Evolutionary conservation across 768 basidiomycete species (phyloP).

Genomic region (Clitopilus hobsonii): DNA sequence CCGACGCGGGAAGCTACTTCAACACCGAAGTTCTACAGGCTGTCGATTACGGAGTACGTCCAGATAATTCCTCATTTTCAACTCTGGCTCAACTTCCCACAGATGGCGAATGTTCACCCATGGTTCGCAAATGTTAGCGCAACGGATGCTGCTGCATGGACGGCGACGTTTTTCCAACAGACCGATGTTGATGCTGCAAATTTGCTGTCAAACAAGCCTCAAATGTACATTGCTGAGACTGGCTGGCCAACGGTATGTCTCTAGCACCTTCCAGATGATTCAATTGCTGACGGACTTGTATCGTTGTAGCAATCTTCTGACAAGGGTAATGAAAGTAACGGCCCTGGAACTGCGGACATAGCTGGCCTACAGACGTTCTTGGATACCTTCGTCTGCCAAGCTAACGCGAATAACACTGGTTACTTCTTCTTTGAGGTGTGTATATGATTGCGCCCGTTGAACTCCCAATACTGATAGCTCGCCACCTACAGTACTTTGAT

Average conservation of each 20-base stretch:
- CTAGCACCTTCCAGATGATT: neutral
- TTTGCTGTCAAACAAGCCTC: constrained; percentile 61
- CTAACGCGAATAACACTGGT: constrained; percentile 73
- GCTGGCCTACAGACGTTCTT: constrained; percentile 76
- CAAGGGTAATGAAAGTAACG: constrained; percentile 54
- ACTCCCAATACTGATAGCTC: neutral
- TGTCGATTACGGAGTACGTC: constrained; percentile 66
- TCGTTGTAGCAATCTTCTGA: constrained; percentile 52
- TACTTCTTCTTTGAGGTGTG: constrained; percentile 87
- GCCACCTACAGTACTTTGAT: constrained; percentile 54
- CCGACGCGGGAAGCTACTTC: constrained; percentile 87
- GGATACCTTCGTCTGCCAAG: constrained; percentile 82
- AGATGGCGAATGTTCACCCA: constrained; percentile 90
- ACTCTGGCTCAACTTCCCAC: neutral
- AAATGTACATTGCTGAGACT: constrained; percentile 93
- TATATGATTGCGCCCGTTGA: neutral
- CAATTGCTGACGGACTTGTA: constrained; percentile 1
- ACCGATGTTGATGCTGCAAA: constrained; percentile 58
- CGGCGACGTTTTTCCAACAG: constrained; percentile 67
- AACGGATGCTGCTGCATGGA: constrained; percentile 74
- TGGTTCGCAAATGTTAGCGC: constrained; percentile 87
- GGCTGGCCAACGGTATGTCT: constrained; percentile 60
- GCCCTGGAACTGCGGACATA: constrained; percentile 58
- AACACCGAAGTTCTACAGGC: constrained; percentile 59
- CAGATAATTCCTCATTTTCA: neutral